These are phyloP conservation scores for Oryza meyeriana DNA, from an alignment of 176 grass and related monocot genomes.

Conservation along the genomic window DNA sequence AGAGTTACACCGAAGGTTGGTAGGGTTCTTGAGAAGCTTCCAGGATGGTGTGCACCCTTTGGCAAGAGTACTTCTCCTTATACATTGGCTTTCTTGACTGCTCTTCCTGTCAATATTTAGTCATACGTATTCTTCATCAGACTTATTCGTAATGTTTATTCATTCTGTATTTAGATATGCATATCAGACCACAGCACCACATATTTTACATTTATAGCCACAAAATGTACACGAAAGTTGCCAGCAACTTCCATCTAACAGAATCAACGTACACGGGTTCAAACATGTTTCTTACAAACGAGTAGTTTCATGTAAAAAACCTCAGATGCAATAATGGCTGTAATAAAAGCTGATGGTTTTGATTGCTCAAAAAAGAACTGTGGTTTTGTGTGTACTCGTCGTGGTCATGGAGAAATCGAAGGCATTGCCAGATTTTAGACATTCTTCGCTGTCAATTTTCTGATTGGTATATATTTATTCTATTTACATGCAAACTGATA, in stretches of 20 bases:
- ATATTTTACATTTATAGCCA: slow-evolving; percentile 33
- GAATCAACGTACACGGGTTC: neutral
- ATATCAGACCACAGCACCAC: slow-evolving; percentile 14
- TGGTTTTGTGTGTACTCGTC: neutral
- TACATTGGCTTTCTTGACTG: slow-evolving; percentile 76
- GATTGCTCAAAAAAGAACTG: neutral
- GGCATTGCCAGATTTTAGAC: neutral
- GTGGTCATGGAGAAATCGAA: neutral
- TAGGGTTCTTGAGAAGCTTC: slow-evolving; percentile 71
- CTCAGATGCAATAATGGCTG: neutral
- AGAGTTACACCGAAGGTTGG: slow-evolving; percentile 56
- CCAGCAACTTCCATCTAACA: neutral
- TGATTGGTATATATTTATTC: neutral
- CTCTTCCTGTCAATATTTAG: slow-evolving; percentile 80
- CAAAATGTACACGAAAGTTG: slow-evolving; percentile 17
- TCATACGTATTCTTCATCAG: neutral
- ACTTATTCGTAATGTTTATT: slow-evolving; percentile 2
- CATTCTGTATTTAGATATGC: slow-evolving; percentile 26
- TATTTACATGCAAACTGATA: neutral
- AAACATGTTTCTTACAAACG: neutral
- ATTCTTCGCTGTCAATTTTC: neutral
- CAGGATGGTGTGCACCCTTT: slow-evolving; percentile 69
- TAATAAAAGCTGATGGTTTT: neutral
- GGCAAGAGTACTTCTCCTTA: slow-evolving; percentile 77
- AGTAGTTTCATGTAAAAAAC: neutral